These are phyloP conservation scores for Termitomyces sp. DNA, from an alignment of 768 basidiomycete genomes.

Conservation along the genomic window DNA sequence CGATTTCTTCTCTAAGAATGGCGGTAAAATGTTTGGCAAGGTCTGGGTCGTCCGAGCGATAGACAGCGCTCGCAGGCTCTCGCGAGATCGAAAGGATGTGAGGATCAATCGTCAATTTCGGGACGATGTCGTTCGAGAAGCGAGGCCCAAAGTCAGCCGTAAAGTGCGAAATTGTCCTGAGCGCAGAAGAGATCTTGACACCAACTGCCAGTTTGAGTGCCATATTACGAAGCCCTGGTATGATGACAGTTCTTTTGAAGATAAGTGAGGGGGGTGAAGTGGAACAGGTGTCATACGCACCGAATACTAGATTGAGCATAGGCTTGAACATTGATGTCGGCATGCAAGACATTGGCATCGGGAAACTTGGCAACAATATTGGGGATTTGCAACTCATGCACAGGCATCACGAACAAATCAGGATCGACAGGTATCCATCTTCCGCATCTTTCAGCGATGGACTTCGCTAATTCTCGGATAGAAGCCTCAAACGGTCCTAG, in stretches of 20 bases:
- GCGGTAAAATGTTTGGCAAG: constrained; percentile 51
- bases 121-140: constrained; percentile 47
- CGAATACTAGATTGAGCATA: constrained; percentile 52
- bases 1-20: constrained; percentile 41
- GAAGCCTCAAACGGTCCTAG: constrained; percentile 40
- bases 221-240: constrained; percentile 40
- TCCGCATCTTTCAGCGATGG: constrained; percentile 28
- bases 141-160: constrained; percentile 55
- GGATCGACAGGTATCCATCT: constrained; percentile 20
- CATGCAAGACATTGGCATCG: constrained; percentile 35
- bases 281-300: constrained; percentile 22
- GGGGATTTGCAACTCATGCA: constrained; percentile 49
- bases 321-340: constrained; percentile 38
- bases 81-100: constrained; percentile 38
- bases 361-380: constrained; percentile 41
- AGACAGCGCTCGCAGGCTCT: constrained; percentile 50
- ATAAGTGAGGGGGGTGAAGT: not conserved
- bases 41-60: constrained; percentile 37
- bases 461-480: constrained; percentile 27
- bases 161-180: constrained; percentile 58
- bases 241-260: constrained; percentile 38
- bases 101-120: constrained; percentile 41
- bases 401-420: constrained; percentile 38
- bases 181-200: constrained; percentile 53
- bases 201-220: constrained; percentile 51